These are phyloP conservation scores for Aureobasidium vineae DNA, from an alignment of 2,329 filamentous ascomycete species.

Conservation along the genomic window DNA sequence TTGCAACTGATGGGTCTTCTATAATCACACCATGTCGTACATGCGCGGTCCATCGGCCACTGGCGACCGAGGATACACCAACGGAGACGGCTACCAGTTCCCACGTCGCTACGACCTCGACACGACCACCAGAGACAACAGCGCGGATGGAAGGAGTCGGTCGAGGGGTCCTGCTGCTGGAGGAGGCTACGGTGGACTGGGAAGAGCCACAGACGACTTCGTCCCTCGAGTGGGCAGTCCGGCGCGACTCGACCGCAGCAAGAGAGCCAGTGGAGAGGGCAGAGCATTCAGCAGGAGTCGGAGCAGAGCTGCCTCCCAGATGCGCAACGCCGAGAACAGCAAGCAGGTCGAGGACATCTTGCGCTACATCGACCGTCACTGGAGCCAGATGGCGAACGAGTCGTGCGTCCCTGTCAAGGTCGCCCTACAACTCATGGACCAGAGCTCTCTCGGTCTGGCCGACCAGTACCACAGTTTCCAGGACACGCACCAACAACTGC, in stretches of 20 bases:
- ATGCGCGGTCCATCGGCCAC: slow-evolving; percentile 22
- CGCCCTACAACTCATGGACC: slow-evolving; percentile 90
- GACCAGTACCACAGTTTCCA: slow-evolving; percentile 84
- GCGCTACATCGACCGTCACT: slow-evolving; percentile 80
- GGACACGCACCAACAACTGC: slow-evolving; percentile 80
- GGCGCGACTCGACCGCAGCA: slow-evolving; percentile 45
- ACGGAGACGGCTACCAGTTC: slow-evolving; percentile 38
- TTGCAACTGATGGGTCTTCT: not conserved
- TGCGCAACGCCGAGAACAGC: slow-evolving; percentile 25
- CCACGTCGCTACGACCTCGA: slow-evolving; percentile 40
- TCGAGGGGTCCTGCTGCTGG: slow-evolving; percentile 43
- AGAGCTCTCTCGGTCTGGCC: slow-evolving; percentile 87
- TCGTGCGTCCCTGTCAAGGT: slow-evolving; percentile 92
- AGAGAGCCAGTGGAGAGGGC: slow-evolving; percentile 42
- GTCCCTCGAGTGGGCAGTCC: slow-evolving; percentile 32
- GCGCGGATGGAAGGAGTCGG: slow-evolving; percentile 39
- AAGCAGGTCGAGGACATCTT: slow-evolving; percentile 56
- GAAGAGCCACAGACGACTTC: slow-evolving; percentile 27
- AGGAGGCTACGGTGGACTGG: slow-evolving; percentile 36
- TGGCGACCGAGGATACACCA: slow-evolving; percentile 38
- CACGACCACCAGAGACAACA: slow-evolving; percentile 38
- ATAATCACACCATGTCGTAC: slow-evolving; percentile 9
- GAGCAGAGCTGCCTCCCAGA: slow-evolving; percentile 30
- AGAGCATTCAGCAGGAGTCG: slow-evolving; percentile 35
- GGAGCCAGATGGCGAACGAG: slow-evolving; percentile 85